phyloP scores from a whole-genome alignment of 1,139 yeast species.

The Blastobotrys illinoisensis region DNA sequence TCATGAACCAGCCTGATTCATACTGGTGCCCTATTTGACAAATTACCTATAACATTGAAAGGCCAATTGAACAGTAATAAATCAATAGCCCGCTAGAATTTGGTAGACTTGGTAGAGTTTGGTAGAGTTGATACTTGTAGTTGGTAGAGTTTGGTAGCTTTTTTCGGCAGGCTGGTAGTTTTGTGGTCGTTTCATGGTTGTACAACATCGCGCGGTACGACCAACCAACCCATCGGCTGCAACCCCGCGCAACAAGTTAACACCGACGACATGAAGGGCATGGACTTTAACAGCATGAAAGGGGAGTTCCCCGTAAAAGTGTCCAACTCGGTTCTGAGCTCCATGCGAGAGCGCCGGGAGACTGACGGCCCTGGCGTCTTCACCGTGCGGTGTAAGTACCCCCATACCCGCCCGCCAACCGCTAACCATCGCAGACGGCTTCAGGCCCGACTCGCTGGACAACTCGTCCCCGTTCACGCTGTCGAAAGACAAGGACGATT shows the following conservation, averaged over 20 bases:
- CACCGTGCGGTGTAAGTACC: constrained; percentile 18
- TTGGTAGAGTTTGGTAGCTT: too few species aligned
- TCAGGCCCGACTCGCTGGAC: constrained; percentile 28
- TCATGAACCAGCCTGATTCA: too few species aligned
- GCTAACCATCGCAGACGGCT: constrained; percentile 21
- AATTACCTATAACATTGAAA: too few species aligned
- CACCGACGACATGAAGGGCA: not conserved
- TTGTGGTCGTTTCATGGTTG: not conserved
- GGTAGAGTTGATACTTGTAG: too few species aligned
- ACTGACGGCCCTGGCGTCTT: constrained; percentile 7
- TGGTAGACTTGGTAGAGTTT: too few species aligned
- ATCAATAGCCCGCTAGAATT: too few species aligned
- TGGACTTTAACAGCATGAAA: constrained; percentile 11
- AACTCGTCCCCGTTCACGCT: constrained; percentile 16
- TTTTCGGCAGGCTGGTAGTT: too few species aligned
- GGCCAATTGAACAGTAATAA: too few species aligned
- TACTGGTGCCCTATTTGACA: too few species aligned
- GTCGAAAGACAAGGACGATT: constrained; percentile 21
- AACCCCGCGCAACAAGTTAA: not conserved
- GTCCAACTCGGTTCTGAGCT: constrained; percentile 5
- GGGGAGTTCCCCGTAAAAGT: constrained; percentile 14
- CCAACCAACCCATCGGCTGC: not conserved
- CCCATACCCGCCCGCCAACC: not conserved
- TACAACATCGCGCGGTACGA: not conserved
- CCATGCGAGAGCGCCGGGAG: constrained; percentile 3